Percentiles rank a stretch among this genome's conserved stretches.
Conservation (phyloP, 768 basidiomycete genomes). For the Leucocoprinus birnbaumii region DNA sequence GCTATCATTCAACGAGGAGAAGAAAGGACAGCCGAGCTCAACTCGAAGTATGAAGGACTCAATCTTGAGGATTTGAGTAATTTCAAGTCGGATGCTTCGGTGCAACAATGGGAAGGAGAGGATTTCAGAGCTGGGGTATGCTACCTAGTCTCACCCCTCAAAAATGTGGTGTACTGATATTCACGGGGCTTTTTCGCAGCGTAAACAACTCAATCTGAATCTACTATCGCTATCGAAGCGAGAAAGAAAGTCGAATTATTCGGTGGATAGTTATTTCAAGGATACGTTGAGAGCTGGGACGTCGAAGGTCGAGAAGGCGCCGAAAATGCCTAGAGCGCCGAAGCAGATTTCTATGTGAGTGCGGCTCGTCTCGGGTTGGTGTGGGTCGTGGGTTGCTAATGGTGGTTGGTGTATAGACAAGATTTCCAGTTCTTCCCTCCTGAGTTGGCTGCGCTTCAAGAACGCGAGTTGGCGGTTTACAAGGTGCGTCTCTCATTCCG, state of each 20-base stretch:
- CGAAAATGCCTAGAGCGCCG: conserved; percentile 81
- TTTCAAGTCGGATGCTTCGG: conserved; percentile 91
- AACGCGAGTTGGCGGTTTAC: conserved; percentile 80
- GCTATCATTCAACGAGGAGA: conserved; percentile 91
- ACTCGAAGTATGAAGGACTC: conserved; percentile 88
- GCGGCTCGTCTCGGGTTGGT: conserved; percentile 12
- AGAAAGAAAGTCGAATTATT: conserved; percentile 92
- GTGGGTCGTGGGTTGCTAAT: conserved; percentile 11
- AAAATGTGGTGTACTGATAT: no score
- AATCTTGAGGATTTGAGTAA: conserved; percentile 95
- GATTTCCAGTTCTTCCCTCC: conserved; percentile 98
- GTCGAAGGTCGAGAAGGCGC: conserved; percentile 75
- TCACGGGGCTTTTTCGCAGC: conserved; percentile 29
- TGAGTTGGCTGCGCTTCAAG: conserved; percentile 76
- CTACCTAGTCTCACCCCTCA: conserved; percentile 9
- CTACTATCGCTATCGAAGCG: conserved; percentile 89
- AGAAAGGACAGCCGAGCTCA: conserved; percentile 84
- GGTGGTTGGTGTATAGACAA: conserved; percentile 46
- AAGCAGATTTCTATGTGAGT: conserved; percentile 82
- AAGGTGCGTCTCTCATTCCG: conserved; percentile 41
- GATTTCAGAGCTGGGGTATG: conserved; percentile 79
- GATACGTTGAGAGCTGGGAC: conserved; percentile 82
- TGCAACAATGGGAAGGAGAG: conserved; percentile 95
- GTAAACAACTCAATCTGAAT: conserved; percentile 70
- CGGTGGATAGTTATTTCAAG: conserved; percentile 94